Base-by-base conservation (phyloP, 805 yeast genomes). In the Kazachstania viticola region DNA sequence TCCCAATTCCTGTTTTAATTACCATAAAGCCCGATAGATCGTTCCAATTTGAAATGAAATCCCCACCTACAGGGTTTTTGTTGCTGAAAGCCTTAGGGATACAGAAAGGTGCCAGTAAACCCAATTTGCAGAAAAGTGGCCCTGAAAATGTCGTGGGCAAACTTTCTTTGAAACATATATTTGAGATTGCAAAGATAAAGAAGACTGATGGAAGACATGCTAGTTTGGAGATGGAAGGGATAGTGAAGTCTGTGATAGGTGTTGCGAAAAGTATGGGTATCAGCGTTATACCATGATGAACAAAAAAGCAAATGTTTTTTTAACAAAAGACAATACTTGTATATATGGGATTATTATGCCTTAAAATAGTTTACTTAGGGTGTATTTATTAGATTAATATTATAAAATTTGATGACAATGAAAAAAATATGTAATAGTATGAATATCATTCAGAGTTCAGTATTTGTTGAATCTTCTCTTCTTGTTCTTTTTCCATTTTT, bases 141-240 rank as follows among this genome's bases (percentile, higher is more conserved):
- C n/a, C n/a, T n/a, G 50, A 44, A 13, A 42, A 46, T 9, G 56
- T 41, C 38, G 76, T 75, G 13, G 96, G 95, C 14, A 65, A 61
- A 37, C 56, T 73, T 23, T 74, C 87, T 13, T 67, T 91, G 47
- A 91, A 91, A 57, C 97, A 91, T 54, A 70, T 85, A 18, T 91
- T 83, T 53, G 97, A 88, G 61, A 81, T 91, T 46, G 97, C 98
- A 23, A 79, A 84, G 61, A 79, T 91, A 44, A 91, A 91, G 62
- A 74, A 85, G 55, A 79, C 77, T 2, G 98, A 91, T 57, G 75
- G 73, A 2, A 71, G 79, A 46, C 94, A 85, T 56, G 69, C 75
- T 33, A 67, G 69, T 32, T 60, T 79, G 35, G 81, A 77, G 14
- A 54, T 88, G 52, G 72, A 81, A 51, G 72, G 79, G 14, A 77